These are phyloP conservation scores for Forsythia suspensa DNA, from an alignment of 257 asterid genomes.

Conservation along the genomic window DNA sequence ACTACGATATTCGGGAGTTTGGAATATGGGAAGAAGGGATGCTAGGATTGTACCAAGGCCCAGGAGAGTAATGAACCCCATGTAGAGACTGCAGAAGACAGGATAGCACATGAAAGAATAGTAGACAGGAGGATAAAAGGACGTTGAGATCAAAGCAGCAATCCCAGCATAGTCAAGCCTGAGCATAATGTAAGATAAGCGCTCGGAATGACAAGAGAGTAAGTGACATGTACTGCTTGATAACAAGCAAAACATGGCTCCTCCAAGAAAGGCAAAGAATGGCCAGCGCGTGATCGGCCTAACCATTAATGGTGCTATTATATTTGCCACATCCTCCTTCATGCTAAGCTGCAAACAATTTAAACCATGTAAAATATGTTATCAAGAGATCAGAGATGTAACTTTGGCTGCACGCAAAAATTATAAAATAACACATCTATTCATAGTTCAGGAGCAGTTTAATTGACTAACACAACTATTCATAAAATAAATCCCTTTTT, in stretches of 20 bases:
- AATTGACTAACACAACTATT: too few species aligned
- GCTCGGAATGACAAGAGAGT: constrained; percentile 84
- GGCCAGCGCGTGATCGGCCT: constrained; percentile 98
- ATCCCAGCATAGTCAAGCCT: constrained; percentile 92
- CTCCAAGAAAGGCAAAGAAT: constrained; percentile 86
- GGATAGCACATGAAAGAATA: constrained; percentile 98
- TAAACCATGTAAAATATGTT: constrained; percentile 12
- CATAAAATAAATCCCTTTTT: too few species aligned
- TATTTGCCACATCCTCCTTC: constrained; percentile 77
- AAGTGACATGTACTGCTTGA: constrained; percentile 94
- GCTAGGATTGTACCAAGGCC: constrained; percentile 68
- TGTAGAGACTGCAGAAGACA: constrained; percentile 73
- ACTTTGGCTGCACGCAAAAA: not conserved
- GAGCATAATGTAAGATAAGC: constrained; percentile 79
- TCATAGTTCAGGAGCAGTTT: too few species aligned
- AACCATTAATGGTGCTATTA: constrained; percentile 67
- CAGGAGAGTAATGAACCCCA: constrained; percentile 78
- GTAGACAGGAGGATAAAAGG: constrained; percentile 94
- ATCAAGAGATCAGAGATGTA: not conserved
- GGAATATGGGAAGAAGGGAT: constrained; percentile 86
- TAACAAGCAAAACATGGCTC: constrained; percentile 95
- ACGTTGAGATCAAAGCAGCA: constrained; percentile 83
- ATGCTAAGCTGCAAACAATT: constrained; percentile 53
- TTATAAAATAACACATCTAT: not conserved
- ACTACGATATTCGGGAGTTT: constrained; percentile 71